Evolutionary conservation across 441 rosid genomes (phyloP).

Genomic region (Brassica balearica): DNA sequence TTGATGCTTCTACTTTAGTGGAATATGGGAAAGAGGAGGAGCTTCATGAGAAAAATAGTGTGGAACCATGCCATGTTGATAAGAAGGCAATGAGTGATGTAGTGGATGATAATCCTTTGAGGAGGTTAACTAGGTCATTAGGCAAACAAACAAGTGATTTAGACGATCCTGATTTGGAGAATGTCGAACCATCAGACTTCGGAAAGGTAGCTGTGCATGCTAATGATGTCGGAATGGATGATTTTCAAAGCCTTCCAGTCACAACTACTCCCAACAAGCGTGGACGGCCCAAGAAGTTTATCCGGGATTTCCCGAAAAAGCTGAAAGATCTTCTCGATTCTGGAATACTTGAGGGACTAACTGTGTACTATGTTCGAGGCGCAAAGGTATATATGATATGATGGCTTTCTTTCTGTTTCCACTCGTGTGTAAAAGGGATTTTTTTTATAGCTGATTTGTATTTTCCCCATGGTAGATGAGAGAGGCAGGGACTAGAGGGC

Average conservation of each 20-base stretch:
- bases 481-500: conserved; percentile 54
- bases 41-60: conserved; percentile 10
- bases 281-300: conserved; percentile 46
- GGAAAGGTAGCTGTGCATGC: conserved; percentile 29
- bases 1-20: conserved; percentile 29
- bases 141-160: conserved; percentile 48
- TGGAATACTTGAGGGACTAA: conserved; percentile 77
- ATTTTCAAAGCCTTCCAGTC: conserved; percentile 31
- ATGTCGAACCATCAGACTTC: conserved; percentile 15
- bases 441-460: conserved; percentile 23
- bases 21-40: conserved; percentile 12
- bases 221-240: conserved; percentile 25
- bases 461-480: conserved; percentile 48
- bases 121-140: conserved; percentile 82
- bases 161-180: conserved; percentile 11
- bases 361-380: conserved; percentile 67
- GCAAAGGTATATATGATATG: conserved; percentile 58
- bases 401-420: background rate
- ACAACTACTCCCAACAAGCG: conserved; percentile 42
- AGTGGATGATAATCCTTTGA: conserved; percentile 48
- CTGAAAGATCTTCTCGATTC: conserved; percentile 75
- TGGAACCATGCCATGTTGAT: conserved; percentile 34
- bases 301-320: conserved; percentile 60
- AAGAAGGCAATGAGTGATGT: conserved; percentile 35
- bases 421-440: background rate